These are phyloP conservation scores for Hyaloscypha finlandica DNA, from an alignment of 495 filamentous ascomycete genomes.

Conservation along the genomic window DNA sequence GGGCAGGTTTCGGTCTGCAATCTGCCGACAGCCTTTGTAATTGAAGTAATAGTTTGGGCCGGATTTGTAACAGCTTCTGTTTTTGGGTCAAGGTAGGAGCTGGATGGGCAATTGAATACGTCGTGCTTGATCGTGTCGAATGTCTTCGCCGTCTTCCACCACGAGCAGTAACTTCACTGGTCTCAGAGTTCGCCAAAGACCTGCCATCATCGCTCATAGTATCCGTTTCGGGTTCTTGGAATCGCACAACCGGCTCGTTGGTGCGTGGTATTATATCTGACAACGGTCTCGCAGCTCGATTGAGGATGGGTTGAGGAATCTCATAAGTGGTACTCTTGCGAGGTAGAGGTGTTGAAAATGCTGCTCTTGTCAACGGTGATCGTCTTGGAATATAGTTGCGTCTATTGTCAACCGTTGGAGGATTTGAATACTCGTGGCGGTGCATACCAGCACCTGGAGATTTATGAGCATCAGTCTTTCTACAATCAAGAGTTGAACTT, in stretches of 20 bases:
- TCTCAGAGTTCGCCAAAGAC: slow-evolving; percentile 31
- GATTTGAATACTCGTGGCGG: slow-evolving; percentile 30
- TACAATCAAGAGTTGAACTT: too few relatives aligned
- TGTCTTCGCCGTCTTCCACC: slow-evolving; percentile 19
- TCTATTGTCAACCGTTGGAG: slow-evolving; percentile 8
- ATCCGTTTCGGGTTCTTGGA: slow-evolving; percentile 28
- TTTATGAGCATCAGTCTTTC: too few relatives aligned
- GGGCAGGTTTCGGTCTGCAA: slow-evolving; percentile 28
- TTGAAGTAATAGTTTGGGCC: slow-evolving; percentile 34
- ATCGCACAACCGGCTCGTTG: slow-evolving; percentile 27
- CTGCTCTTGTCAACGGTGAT: slow-evolving; percentile 27
- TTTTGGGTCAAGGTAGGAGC: slow-evolving; percentile 32
- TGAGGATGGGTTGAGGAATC: slow-evolving; percentile 16
- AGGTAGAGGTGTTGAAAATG: slow-evolving; percentile 31
- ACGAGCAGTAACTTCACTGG: slow-evolving; percentile 15
- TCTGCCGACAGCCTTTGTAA: slow-evolving; percentile 29
- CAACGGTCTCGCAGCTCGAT: slow-evolving; percentile 24
- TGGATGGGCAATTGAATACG: slow-evolving; percentile 31
- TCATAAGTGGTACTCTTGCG: slow-evolving; percentile 24
- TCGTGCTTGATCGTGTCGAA: slow-evolving; percentile 21
- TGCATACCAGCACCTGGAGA: slow-evolving; percentile 22
- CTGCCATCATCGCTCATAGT: slow-evolving; percentile 35
- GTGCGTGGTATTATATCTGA: slow-evolving; percentile 23
- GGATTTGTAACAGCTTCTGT: slow-evolving; percentile 31
- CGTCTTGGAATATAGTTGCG: slow-evolving; percentile 26